Evolutionary conservation across 176 grass and related monocot genomes (phyloP), one percentile per base, ranked within the genome.

Genomic region (Coix lacrymajobi): DNA sequence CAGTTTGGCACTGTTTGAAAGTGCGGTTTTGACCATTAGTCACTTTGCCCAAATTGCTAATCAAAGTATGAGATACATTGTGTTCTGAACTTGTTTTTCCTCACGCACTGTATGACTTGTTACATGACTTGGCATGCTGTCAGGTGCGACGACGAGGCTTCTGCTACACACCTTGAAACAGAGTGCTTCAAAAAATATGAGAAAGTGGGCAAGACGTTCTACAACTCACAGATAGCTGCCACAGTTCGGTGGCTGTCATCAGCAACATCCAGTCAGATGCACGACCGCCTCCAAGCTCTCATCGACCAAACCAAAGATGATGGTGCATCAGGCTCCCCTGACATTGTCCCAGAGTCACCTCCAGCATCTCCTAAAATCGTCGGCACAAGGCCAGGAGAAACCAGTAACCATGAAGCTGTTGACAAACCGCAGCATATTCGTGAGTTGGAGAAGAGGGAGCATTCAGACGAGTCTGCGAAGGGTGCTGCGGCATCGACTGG

Each of bases 221-320:
- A 98, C 44, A 98, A 87, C 83, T 98, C 96, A 22, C 96, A 98
- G 85, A 78, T 95, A 60, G 92, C 92, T 1, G 96, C 96, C n/a
- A 98, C 92, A 19, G 67, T 95, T 31, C 85, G 92, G 54, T 98
- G 96, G 96, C 22, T 95, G 19, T 88, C 87, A 3, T 93, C 92
- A 38, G 89, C 90, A 28, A 90, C 71, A 57, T 82, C 68, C 45
- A 75, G 93, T 32, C 90, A 98, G 84, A 93, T 98, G 65, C 76
- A 83, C 13, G 92, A 88, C 36, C 89, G 89, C 38, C 79, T 98
- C 7, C 7, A 68, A 5, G 6, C 73, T 26, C 72, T 86, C 20
- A 79, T 46, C 3, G 19, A 61, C 6, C 40, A 28, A 75, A 58
- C 15, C 66, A 83, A 67, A 60, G 64, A 79, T 25, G 26, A 74